phyloP scores from a whole-genome alignment of 129 eudicot genomes.

The Flaveria sonorensis region DNA sequence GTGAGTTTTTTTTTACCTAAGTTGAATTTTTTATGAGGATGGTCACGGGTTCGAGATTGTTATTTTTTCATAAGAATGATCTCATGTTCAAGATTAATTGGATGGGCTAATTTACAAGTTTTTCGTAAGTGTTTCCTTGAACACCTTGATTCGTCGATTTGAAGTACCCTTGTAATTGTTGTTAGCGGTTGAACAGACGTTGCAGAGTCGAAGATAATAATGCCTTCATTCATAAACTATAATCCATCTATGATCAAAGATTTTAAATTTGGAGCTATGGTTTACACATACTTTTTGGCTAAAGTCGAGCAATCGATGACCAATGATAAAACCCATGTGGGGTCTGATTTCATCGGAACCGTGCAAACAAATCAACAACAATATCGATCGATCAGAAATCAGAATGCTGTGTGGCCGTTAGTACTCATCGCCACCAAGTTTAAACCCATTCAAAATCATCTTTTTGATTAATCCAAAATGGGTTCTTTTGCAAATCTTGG shows the following conservation, averaged over 20 bases:
- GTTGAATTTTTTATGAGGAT: too few species aligned
- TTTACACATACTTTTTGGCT: conserved; percentile 4
- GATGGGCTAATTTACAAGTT: too few species aligned
- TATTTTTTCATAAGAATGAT: too few species aligned
- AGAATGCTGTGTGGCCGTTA: conserved; percentile 30
- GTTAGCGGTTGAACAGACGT: too few species aligned
- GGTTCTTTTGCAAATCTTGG: conserved; percentile 42
- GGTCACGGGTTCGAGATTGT: too few species aligned
- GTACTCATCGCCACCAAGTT: not conserved
- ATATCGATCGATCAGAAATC: not conserved
- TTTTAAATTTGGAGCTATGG: not conserved
- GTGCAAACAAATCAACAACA: not conserved
- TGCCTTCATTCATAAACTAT: not conserved
- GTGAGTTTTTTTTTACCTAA: too few species aligned
- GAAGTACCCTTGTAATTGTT: too few species aligned
- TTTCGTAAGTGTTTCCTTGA: too few species aligned
- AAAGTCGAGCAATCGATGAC: conserved; percentile 13
- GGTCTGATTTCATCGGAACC: conserved; percentile 27
- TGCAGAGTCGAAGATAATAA: not conserved
- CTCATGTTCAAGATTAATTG: too few species aligned
- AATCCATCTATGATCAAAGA: too few species aligned
- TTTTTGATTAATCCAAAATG: conserved; percentile 32
- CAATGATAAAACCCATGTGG: conserved; percentile 28
- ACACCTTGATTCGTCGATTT: too few species aligned
- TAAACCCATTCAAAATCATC: conserved; percentile 7